Conservation (phyloP, 2,329 filamentous ascomycete species). For the Diaporthe sp. region DNA sequence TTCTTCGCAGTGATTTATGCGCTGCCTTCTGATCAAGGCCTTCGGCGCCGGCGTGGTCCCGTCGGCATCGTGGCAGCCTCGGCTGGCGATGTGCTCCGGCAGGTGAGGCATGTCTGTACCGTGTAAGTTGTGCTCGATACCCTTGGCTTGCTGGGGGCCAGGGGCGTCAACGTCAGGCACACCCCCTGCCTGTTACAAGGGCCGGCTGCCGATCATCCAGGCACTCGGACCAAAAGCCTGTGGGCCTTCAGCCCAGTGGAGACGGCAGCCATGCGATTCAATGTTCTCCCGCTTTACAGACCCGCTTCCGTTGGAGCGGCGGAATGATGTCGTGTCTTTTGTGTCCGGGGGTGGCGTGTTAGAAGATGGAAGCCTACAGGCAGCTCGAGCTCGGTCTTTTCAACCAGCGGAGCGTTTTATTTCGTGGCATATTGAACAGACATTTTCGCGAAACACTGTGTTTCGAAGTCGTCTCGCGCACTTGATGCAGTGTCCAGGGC, state of each 20-base stretch:
- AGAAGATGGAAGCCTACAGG: not conserved
- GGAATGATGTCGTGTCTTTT: constrained; percentile 7
- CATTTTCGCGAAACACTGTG: constrained; percentile 6
- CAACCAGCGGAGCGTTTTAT: not conserved
- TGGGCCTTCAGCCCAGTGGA: constrained; percentile 27
- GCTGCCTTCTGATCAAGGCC: not conserved
- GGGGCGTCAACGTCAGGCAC: constrained; percentile 9
- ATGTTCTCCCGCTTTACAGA: constrained; percentile 11
- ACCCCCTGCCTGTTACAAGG: constrained; percentile 16
- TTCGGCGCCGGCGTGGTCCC: not conserved
- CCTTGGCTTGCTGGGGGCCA: constrained; percentile 10
- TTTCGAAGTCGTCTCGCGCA: constrained; percentile 22
- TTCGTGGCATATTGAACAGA: not conserved
- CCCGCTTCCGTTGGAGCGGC: constrained; percentile 33
- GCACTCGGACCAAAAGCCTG: constrained; percentile 23
- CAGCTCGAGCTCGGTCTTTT: not conserved
- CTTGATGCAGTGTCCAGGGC: constrained; percentile 1
- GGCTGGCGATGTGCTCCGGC: constrained; percentile 2
- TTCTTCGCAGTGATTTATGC: not conserved
- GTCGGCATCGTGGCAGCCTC: constrained; percentile 6
- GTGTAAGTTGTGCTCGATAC: not conserved
- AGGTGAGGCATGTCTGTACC: not conserved
- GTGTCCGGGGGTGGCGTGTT: constrained; percentile 6
- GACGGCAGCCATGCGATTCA: not conserved
- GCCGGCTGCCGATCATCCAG: constrained; percentile 34